Percentiles rank a stretch among this genome's conserved stretches.
phyloP scores from a whole-genome alignment of 1,284 basidiomycete genomes.

The Hemileia vastatrix region DNA sequence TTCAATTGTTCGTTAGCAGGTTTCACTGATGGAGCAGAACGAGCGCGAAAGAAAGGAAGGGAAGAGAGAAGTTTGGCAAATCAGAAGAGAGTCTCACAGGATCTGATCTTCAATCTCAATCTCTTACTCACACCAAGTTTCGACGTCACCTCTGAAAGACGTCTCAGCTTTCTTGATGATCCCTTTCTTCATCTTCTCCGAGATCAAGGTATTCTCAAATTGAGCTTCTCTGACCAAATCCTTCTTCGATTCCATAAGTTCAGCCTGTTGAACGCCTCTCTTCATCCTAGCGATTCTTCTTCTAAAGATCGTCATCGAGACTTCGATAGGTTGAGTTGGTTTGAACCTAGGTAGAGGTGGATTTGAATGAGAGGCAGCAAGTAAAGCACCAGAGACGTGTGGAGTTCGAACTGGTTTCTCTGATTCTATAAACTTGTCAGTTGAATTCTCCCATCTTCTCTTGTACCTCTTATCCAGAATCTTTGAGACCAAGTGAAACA shows the following conservation, averaged over 20 bases:
- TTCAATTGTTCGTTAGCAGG: neutral
- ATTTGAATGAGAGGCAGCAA: conserved; percentile 36
- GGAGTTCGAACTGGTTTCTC: conserved; percentile 28
- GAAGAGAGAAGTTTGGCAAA: no score
- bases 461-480: neutral
- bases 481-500: no score
- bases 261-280: neutral
- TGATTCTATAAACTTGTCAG: conserved; percentile 23
- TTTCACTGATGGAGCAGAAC: neutral
- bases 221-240: neutral
- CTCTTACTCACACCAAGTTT: conserved; percentile 7
- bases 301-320: conserved; percentile 40
- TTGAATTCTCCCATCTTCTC: neutral
- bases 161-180: neutral
- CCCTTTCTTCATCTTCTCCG: neutral
- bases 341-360: conserved; percentile 39
- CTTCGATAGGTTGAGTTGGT: conserved; percentile 33
- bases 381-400: conserved; percentile 35
- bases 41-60: neutral
- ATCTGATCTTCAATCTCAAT: no score
- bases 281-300: conserved; percentile 17
- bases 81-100: neutral
- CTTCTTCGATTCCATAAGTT: neutral
- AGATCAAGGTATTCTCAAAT: neutral
- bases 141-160: neutral